These are phyloP conservation scores for Trichoderma semiorbis DNA, from an alignment of 2,329 filamentous ascomycete species.

Conservation along the genomic window DNA sequence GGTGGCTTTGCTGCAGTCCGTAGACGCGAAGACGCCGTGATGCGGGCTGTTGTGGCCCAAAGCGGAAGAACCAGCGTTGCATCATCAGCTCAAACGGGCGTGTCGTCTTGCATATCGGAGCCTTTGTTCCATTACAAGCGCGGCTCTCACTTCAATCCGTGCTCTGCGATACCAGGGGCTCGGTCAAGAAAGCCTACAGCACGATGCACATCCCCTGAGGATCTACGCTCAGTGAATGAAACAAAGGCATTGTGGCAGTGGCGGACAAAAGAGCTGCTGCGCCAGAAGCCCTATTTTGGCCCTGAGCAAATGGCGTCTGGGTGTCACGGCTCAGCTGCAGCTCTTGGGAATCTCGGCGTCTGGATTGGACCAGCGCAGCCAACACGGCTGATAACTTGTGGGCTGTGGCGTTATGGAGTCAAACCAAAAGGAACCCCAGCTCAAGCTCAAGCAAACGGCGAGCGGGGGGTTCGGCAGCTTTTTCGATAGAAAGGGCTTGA, in stretches of 20 bases:
- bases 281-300: background rate
- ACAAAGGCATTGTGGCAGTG: constrained; percentile 8
- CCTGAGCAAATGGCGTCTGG: constrained; percentile 5
- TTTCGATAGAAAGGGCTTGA: too few species aligned
- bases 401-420: constrained; percentile 13
- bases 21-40: background rate
- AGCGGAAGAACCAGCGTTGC: background rate
- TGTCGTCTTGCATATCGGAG: background rate
- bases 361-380: constrained; percentile 7
- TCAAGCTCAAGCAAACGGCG: constrained; percentile 3
- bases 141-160: background rate
- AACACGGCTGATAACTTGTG: constrained; percentile 8
- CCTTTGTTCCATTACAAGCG: background rate
- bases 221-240: background rate
- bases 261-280: background rate
- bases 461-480: background rate
- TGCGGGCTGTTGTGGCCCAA: background rate
- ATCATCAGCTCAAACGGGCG: constrained; percentile 1
- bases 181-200: background rate
- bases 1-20: background rate
- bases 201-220: background rate
- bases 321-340: constrained; percentile 1
- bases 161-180: background rate
- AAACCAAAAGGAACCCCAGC: background rate
- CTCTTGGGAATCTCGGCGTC: background rate